These are phyloP conservation scores for Aspergillus incahuasiensis DNA, from an alignment of 495 filamentous ascomycete species.

Conservation along the genomic window DNA sequence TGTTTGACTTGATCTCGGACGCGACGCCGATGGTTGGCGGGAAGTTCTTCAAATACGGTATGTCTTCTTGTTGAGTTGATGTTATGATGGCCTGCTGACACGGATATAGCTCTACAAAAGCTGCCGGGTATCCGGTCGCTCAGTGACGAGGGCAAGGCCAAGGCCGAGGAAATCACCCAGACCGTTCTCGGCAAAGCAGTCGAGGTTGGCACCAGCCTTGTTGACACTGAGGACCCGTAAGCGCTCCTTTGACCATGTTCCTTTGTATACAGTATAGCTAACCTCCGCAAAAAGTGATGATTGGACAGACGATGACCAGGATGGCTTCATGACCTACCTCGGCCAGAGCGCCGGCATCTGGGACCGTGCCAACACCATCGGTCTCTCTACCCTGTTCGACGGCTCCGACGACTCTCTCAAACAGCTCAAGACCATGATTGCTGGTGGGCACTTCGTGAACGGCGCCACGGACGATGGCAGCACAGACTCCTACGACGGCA, in stretches of 20 bases:
- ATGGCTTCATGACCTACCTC: slow-evolving; percentile 20
- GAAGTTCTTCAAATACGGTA: slow-evolving; percentile 21
- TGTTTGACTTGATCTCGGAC: slow-evolving; percentile 22
- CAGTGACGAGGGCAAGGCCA: not conserved
- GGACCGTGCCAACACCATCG: not conserved
- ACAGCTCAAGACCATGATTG: slow-evolving; percentile 13
- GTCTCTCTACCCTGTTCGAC: not conserved
- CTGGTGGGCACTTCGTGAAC: slow-evolving; percentile 25
- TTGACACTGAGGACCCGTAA: not conserved
- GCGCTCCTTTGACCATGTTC: not conserved
- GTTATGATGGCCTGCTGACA: not conserved
- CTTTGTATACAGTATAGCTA: not conserved
- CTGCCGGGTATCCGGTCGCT: not conserved
- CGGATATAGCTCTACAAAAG: not conserved
- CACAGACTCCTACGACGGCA: not conserved
- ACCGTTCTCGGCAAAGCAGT: not conserved
- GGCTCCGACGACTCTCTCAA: slow-evolving; percentile 7
- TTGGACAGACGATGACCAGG: slow-evolving; percentile 10
- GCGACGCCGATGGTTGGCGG: slow-evolving; percentile 18
- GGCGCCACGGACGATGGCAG: slow-evolving; percentile 4
- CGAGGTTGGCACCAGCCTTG: not conserved
- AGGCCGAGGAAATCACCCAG: not conserved
- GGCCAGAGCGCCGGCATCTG: slow-evolving; percentile 18
- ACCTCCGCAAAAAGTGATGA: not conserved
- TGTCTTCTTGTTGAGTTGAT: not conserved